Conservation (phyloP, 768 basidiomycete species). For the Boletus subcaerulescens region DNA sequence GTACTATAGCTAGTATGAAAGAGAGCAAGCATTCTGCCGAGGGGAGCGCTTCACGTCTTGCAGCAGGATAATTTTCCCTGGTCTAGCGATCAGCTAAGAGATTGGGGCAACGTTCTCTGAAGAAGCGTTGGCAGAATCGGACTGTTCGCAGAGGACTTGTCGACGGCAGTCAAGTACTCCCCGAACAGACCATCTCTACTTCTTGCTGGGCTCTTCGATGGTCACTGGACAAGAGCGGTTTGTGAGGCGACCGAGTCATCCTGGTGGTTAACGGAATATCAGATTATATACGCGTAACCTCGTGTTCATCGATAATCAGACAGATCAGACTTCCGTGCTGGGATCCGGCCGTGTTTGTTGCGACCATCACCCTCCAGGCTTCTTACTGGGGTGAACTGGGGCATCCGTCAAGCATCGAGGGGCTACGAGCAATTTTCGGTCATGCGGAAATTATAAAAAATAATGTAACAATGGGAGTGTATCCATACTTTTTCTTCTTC, state of each 20-base stretch:
- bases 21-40: too few relatives aligned
- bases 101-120: background rate
- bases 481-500: background rate
- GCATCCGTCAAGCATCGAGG: background rate
- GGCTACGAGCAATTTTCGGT: background rate
- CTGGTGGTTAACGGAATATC: background rate
- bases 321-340: background rate
- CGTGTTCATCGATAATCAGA: constrained; percentile 5
- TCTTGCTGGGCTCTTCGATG: background rate
- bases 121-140: background rate
- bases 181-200: constrained; percentile 2
- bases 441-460: background rate
- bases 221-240: background rate
- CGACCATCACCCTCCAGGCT: background rate
- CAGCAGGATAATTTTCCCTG: too few relatives aligned
- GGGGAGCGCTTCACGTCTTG: too few relatives aligned
- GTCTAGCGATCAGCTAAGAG: too few relatives aligned
- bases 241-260: background rate
- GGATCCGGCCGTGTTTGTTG: background rate
- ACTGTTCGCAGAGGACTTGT: constrained; percentile 1
- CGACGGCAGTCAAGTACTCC: constrained; percentile 3
- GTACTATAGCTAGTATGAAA: too few relatives aligned
- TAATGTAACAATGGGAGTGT: background rate
- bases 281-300: background rate
- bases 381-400: background rate